These are phyloP conservation scores for Bacterosira constricta DNA, from an alignment of 108 stramenopile species.

Conservation along the genomic window DNA sequence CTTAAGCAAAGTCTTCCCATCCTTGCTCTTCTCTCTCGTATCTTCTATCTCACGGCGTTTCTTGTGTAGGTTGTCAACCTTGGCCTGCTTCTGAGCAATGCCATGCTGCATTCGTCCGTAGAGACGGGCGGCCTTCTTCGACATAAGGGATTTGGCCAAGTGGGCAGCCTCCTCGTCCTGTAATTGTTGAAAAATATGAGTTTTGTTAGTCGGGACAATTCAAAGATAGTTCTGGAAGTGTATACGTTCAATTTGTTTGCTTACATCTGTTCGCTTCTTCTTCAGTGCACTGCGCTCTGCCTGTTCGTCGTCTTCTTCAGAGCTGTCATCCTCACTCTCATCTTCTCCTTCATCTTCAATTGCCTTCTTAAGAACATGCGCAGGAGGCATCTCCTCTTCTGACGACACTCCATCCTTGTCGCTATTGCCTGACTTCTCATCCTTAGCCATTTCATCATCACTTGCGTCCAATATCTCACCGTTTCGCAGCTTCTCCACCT, in stretches of 20 bases:
- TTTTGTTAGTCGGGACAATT: neutral
- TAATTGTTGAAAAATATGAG: neutral
- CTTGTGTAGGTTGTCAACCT: conserved; percentile 76
- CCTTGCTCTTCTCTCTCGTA: conserved; percentile 54
- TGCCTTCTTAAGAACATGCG: neutral
- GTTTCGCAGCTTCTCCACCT: conserved; percentile 89
- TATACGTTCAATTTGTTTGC: conserved; percentile 2
- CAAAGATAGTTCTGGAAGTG: neutral
- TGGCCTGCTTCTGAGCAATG: conserved; percentile 77
- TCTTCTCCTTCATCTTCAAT: conserved; percentile 37
- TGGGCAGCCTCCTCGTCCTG: conserved; percentile 86
- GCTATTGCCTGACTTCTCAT: neutral
- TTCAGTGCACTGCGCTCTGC: conserved; percentile 35
- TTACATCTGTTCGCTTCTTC: conserved; percentile 54
- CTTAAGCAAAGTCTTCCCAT: conserved; percentile 67
- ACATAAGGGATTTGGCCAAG: conserved; percentile 92
- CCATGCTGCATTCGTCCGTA: conserved; percentile 96
- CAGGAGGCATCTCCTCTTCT: conserved; percentile 15
- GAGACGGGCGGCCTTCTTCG: conserved; percentile 88
- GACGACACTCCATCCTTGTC: conserved; percentile 28
- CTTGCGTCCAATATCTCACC: conserved; percentile 64
- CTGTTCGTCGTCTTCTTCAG: conserved; percentile 48
- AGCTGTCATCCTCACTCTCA: conserved; percentile 47
- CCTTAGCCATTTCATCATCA: conserved; percentile 46
- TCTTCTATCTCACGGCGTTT: conserved; percentile 77